A percentile compares a stretch with the other conserved stretches of the same genome.
Evolutionary conservation across 2,329 filamentous ascomycete genomes (phyloP).

Genomic region (Microdochium trichocladiopsis): DNA sequence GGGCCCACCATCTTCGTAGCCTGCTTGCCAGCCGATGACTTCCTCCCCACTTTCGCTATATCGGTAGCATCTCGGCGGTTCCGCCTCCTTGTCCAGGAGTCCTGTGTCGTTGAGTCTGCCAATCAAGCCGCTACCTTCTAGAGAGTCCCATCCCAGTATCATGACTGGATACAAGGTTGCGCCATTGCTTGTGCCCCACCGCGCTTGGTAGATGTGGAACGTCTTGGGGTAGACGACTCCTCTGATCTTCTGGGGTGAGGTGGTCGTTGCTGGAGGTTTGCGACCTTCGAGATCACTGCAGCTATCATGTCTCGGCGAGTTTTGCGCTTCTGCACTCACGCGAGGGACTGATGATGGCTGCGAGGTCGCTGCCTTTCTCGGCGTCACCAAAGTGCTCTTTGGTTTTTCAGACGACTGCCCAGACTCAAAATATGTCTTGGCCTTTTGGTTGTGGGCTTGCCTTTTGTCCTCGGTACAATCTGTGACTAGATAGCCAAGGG

Average conservation of each 20-base stretch:
- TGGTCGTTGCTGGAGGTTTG: no score
- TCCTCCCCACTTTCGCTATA: constrained; percentile 14
- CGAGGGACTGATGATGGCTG: no score
- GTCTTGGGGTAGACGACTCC: constrained; percentile 17
- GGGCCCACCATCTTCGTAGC: constrained; percentile 25
- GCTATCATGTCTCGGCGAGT: no score
- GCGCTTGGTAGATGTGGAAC: constrained; percentile 25
- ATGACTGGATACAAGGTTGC: constrained; percentile 23
- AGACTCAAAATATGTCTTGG: constrained; percentile 16
- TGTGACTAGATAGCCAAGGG: constrained; percentile 24
- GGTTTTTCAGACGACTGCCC: no score
- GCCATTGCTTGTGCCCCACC: constrained; percentile 15
- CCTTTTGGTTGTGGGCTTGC: constrained; percentile 23
- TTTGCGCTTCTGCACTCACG: no score
- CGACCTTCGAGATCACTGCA: no score
- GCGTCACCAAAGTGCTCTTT: no score
- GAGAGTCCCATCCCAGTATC: constrained; percentile 27
- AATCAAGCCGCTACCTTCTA: constrained; percentile 17
- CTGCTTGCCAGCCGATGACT: constrained; percentile 28
- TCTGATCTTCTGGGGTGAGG: neutral
- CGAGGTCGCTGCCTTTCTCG: no score
- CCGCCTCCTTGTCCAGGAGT: constrained; percentile 15
- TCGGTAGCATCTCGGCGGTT: constrained; percentile 24
- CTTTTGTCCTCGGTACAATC: constrained; percentile 21
- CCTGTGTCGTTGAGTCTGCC: constrained; percentile 18